phyloP scores from a whole-genome alignment of 768 basidiomycete genomes.

The Mycena leptocephala region DNA sequence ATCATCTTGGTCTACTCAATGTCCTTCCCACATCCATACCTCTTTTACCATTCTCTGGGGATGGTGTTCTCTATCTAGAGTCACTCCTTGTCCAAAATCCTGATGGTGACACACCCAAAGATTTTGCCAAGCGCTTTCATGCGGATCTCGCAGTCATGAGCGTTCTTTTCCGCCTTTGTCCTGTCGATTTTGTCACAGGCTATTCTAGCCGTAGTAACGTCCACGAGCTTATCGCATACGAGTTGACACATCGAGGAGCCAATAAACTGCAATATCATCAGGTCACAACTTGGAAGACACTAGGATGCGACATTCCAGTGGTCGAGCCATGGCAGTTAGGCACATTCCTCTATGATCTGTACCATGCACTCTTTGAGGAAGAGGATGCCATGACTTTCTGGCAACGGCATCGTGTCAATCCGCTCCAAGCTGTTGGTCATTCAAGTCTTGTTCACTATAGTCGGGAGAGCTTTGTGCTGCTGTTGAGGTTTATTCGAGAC shows the following conservation, averaged over 20 bases:
- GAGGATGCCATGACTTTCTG: conserved; percentile 49
- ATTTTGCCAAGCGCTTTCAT: conserved; percentile 50
- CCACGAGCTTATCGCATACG: conserved; percentile 53
- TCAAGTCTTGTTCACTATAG: conserved; percentile 51
- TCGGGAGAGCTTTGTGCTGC: conserved; percentile 55
- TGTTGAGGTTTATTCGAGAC: conserved; percentile 49
- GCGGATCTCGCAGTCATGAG: conserved; percentile 59
- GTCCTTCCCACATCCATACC: conserved; percentile 57
- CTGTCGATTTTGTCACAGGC: conserved; percentile 55
- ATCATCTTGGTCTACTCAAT: conserved; percentile 65
- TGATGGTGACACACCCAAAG: conserved; percentile 45
- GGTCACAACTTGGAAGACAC: conserved; percentile 33
- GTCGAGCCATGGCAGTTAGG: conserved; percentile 50
- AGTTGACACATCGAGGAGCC: conserved; percentile 1
- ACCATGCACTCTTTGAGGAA: conserved; percentile 54
- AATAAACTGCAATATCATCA: conserved; percentile 22
- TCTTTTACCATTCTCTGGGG: conserved; percentile 48
- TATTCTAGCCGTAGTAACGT: conserved; percentile 58
- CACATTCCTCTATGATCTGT: conserved; percentile 56
- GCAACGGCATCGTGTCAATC: conserved; percentile 21
- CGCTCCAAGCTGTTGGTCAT: conserved; percentile 14
- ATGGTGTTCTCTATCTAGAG: conserved; percentile 57
- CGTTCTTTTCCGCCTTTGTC: conserved; percentile 60
- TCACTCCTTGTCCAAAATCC: conserved; percentile 50
- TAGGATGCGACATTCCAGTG: conserved; percentile 3